Evolutionary conservation across 495 filamentous ascomycete species (phyloP), one percentile per base, ranked within the genome.

Genomic region (Penicillium cataractarum): DNA sequence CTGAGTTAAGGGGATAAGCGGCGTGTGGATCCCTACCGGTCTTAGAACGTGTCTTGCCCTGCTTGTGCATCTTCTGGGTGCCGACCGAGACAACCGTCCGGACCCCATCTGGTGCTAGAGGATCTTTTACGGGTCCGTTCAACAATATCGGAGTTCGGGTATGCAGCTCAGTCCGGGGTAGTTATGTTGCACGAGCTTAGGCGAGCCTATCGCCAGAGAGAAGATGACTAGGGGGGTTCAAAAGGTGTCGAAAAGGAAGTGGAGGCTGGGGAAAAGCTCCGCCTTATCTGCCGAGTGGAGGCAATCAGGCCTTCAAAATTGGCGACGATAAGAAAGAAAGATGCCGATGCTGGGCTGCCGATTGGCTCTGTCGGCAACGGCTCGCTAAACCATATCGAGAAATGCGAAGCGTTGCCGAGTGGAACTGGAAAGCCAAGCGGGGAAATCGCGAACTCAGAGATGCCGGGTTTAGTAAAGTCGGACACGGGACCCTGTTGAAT

Each of bases 341-440:
- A 26, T 66, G 63, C 65, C 71, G 67, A 70, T 46, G 22, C 17
- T 0, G 7, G 0, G 21, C 17, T 54, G 35, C 60, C 63, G 68
- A 74, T 73, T 74, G 72, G 72, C 66, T 68, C 55, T n/a, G 10
- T 74, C 70, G 72, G 72, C 65, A 63, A 56, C 15, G 31, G 39
- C 12, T 26, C 24, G 13, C 56, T 59, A 64, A n/a, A 55, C 61
- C 50, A 3, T 3, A 64, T 59, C 53, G 19, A 69, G 61, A 9
- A 59, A 9, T 5, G 33, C 52, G 40, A 57, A 29, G 15, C 53
- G 54, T 48, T 62, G 58, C 58, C 58, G 58, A 62, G 60, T 10
- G 31, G 31, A 32, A 54, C 29, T 3, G 29, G 17, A 53, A 4
- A 6, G n/a, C 17, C 27, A 32, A 33, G 50, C 50, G 50, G 50